Base-by-base conservation (phyloP, 225 moss, liverwort and hornwort species). In the Polytrichum commune region DNA sequence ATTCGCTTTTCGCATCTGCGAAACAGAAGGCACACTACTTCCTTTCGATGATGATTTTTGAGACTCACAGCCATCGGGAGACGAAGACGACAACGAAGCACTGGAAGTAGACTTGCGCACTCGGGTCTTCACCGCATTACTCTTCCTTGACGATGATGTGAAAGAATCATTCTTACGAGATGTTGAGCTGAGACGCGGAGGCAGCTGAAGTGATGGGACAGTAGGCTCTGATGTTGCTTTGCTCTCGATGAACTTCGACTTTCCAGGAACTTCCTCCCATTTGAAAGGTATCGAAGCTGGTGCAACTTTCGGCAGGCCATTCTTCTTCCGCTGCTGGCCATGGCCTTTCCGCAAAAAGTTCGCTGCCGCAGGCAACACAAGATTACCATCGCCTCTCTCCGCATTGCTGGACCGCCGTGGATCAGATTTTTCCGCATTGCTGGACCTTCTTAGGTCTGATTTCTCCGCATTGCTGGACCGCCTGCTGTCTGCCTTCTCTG, bases 221-320 rank as follows among this genome's bases (percentile, higher is more conserved):
- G 64, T 27, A 22, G 53, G 38, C 18, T 24, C 22, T 19, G 71
- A 55, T 0, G 33, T 23, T 20, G 18, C 62, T 0, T 18, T 13
- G 26, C 33, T 75, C 62, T 84, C 72, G 13, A 81, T 69, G 7
- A 61, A 4, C 70, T 72, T 84, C 0, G 87, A 77, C 70, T 84
- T 87, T 19, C 87, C 87, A 0, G 87, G 87, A 6, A 60, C 74
- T 13, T 84, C 77, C 64, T 87, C 87, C 87, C 87, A 87, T 5
- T 84, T 73, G 68, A 87, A 87, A 1, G 87, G 87, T 54, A 87
- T 79, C 6, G 84, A 81, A 55, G 69, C 81, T 65, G 69, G 74
- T 25, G 61, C 63, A 38, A 19, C 71, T 3, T 64, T 16, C 33
- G 72, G 29, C 16, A 63, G 27, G 3, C 69, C 56, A 7, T 24